phyloP scores from a whole-genome alignment of 176 grass and related monocot species.

The Cocos nucifera region DNA sequence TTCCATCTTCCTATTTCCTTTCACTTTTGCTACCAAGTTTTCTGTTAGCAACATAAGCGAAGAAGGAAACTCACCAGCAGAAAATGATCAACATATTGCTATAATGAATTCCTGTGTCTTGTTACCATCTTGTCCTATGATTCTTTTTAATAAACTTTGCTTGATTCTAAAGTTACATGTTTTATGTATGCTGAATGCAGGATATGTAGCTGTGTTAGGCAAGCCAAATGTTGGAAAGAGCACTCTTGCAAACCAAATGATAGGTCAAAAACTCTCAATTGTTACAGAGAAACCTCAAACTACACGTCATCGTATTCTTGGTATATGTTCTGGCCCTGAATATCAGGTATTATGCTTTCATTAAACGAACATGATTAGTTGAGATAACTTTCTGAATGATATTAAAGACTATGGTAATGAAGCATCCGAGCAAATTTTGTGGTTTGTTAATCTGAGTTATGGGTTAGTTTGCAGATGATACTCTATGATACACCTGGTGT shows the following conservation, averaged over 20 bases:
- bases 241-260: conserved; percentile 88
- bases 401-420: background rate
- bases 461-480: conserved; percentile 98
- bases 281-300: conserved; percentile 93
- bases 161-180: no score
- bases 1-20: no score
- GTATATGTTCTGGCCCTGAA: conserved; percentile 81
- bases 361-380: background rate
- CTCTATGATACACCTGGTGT: conserved; percentile 92
- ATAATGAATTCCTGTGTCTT: no score
- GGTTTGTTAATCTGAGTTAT: conserved; percentile 49
- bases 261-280: conserved; percentile 91
- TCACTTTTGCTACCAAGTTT: no score
- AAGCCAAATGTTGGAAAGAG: conserved; percentile 97
- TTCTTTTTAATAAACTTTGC: no score
- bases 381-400: background rate
- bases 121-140: no score
- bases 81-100: no score
- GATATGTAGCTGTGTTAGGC: conserved; percentile 85
- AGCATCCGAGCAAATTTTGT: background rate
- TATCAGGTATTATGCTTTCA: conserved; percentile 66
- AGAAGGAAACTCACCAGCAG: no score
- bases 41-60: no score
- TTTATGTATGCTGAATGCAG: conserved; percentile 18
- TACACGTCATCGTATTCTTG: conserved; percentile 75